Evolutionary conservation across 2,329 filamentous ascomycete genomes (phyloP).

Genomic region (Diaporthe destruens): DNA sequence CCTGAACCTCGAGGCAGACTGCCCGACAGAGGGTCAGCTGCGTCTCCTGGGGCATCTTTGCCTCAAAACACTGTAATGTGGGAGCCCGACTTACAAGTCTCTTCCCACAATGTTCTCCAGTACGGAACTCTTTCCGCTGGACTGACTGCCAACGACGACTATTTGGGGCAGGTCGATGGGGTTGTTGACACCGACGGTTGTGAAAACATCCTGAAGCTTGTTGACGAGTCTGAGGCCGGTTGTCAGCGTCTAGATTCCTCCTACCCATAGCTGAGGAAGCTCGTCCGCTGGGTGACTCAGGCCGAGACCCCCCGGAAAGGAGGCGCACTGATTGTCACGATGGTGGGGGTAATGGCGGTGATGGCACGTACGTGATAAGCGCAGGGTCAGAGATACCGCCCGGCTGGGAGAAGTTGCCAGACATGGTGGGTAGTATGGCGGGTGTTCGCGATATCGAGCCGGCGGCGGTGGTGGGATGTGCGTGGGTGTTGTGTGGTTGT

Average conservation of each 20-base stretch:
- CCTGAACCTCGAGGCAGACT: slow-evolving; percentile 97
- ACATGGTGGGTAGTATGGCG: slow-evolving; percentile 30
- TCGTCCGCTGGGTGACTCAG: not conserved
- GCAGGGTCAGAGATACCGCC: slow-evolving; percentile 76
- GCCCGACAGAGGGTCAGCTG: slow-evolving; percentile 38
- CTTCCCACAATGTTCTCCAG: slow-evolving; percentile 98
- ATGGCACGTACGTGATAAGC: slow-evolving; percentile 70
- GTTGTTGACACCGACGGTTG: slow-evolving; percentile 98
- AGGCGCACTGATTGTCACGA: slow-evolving; percentile 32
- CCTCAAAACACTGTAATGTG: slow-evolving; percentile 13
- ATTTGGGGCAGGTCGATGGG: slow-evolving; percentile 99
- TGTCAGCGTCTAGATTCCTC: slow-evolving; percentile 18
- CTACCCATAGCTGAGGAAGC: not conserved
- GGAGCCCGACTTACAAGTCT: slow-evolving; percentile 83
- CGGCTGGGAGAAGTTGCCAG: slow-evolving; percentile 46
- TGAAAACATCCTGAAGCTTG: slow-evolving; percentile 99
- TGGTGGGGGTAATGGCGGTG: slow-evolving; percentile 4
- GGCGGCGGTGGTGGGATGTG: slow-evolving; percentile 30
- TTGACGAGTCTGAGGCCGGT: slow-evolving; percentile 81
- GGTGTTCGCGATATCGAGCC: slow-evolving; percentile 16
- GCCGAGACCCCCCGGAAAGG: not conserved
- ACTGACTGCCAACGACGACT: slow-evolving; percentile 97
- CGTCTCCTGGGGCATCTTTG: slow-evolving; percentile 13
- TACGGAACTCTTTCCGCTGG: slow-evolving; percentile 98
- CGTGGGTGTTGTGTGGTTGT: slow-evolving; percentile 3